Base-by-base conservation (phyloP, 495 filamentous ascomycete genomes). In the Halenospora varia region DNA sequence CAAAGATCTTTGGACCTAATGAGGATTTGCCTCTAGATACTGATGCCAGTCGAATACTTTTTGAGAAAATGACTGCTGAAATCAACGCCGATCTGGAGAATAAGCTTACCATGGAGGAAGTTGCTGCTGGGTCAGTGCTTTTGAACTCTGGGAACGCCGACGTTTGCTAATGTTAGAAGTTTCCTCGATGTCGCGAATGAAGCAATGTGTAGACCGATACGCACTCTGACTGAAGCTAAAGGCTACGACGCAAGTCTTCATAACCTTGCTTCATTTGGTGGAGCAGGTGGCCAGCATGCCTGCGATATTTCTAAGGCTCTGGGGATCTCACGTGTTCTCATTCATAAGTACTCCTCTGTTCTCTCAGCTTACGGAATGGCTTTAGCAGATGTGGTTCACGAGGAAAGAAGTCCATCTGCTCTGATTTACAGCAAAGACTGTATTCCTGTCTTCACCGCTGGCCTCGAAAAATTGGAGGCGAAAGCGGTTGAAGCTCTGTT, bases 311-410 rank as follows among this genome's bases (percentile, higher is more conserved):
- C 93, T 10, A 87, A 92, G 62, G 87, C 86, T 18, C 76, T 98
- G n/a, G 92, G 93, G 0, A 90, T 98, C 62, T 79, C 75, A 25
- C 89, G 94, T 67, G 92, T 96, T 39, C 74, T 98, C 3, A 79
- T 98, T 15, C 94, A 97, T 66, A 78, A 88, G 40, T 96, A 97
- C 68, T 96, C 93, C 0, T 96, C 92, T 0, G 91, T 98, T 1
- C 79, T 98, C 0, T 96, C 92, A 0, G 94, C 94, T 1, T 98
- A 97, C 61, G 94, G 94, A 15, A 97, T 98, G 93, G 91, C 91
- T 2, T 70, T 98, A 20, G 94, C 94, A 4, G 93, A 98, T 67
- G 92, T 96, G 0, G 93, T 97, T 11, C 88, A 96, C 49, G 94
- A 98, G 71, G 77, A 83, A 29, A 92, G 96, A 64, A 90, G 92